Evolutionary conservation across 192 early-diverging fungal genomes (phyloP), one percentile per base, ranked within the genome.

Genomic region (Haplosporangium gracile): DNA sequence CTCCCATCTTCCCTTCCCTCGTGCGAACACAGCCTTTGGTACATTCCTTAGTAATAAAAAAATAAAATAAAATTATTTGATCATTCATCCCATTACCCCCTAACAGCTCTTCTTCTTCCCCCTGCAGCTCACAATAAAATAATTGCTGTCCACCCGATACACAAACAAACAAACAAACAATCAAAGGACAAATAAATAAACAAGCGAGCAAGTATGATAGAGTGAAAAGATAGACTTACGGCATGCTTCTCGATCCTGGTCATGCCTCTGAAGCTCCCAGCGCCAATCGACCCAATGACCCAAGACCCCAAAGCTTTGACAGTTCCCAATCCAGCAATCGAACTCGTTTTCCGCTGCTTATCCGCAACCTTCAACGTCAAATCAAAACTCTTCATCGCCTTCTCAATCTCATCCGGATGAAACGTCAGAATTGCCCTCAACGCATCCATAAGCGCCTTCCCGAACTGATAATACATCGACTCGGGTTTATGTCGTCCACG

Each of bases 391-490:
- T 93, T 90, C 73, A 93, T 90, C 4, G 97, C 96, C 1, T 79
- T 85, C 36, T 89, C 81, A 86, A 97, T 93, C 76, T 98, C 95
- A 18, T 82, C 81, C 11, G 86, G 82, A 70, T 95, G 93, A 80
- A 96, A 98, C 16, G 96, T 95, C 93, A 98, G 92, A 75, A 95
- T 83, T 13, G 94, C 92, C 29, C 91, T 91, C 10, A 97, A 72
- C 45, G 91, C 93, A 60, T 91, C 89, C 24, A 97, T 85, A 11
- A 94, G 92, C 2, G 93, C 93, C 39, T 93, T 93, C 29, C 94
- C 96, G 70, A 95, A 89, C 39, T 93, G 93, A 80, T 94, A 92
- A 75, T 96, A 96, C 85, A 98, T 90, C 16, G 95, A 91, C 36
- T 85, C 81, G 36, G 84, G 79, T 70, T 81, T 92, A 83, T 75